Conservation (phyloP, 805 yeast species). For the baker's yeast (Saccharomyces cerevisiae) region DNA sequence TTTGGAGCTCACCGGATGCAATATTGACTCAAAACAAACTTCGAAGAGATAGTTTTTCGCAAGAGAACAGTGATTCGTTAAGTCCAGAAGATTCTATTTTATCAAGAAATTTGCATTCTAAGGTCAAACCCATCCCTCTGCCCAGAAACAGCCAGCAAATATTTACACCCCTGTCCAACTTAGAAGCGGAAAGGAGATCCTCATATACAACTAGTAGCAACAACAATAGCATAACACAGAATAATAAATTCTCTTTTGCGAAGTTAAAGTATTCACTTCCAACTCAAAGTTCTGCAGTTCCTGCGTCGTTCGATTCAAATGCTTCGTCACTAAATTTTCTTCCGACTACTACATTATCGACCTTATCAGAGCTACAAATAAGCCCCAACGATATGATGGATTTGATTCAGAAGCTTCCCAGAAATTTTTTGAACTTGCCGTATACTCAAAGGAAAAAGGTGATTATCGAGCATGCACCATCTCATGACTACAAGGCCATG, state of each 20-base stretch:
- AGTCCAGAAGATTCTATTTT: conserved; percentile 15
- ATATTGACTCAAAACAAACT: neutral
- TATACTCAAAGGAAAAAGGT: conserved; percentile 51
- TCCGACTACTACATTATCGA: conserved; percentile 10
- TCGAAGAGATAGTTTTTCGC: neutral
- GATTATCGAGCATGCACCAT: conserved; percentile 31
- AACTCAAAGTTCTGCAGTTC: conserved; percentile 3
- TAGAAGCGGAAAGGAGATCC: conserved; percentile 9
- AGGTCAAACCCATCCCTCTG: conserved; percentile 32
- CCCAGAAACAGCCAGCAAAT: conserved; percentile 19
- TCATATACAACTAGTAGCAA: conserved; percentile 3
- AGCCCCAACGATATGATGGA: conserved; percentile 26
- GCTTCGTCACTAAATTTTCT: conserved; percentile 13
- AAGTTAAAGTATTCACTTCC: neutral
- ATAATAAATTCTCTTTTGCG: neutral
- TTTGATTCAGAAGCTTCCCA: conserved; percentile 36
- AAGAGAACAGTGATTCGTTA: conserved; percentile 3
- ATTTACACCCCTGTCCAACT: conserved; percentile 12
- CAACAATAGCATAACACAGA: neutral
- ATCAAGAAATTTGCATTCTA: conserved; percentile 24
- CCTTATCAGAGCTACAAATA: conserved; percentile 13
- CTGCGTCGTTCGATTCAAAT: conserved; percentile 12
- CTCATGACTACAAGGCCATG: conserved; percentile 29
- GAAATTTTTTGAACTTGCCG: conserved; percentile 47
- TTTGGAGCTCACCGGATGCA: neutral